Percentiles rank a stretch among this genome's conserved stretches.
These are phyloP conservation scores for Pseudoneurospora amorphoporcata DNA, from an alignment of 495 filamentous ascomycete genomes.

Conservation along the genomic window DNA sequence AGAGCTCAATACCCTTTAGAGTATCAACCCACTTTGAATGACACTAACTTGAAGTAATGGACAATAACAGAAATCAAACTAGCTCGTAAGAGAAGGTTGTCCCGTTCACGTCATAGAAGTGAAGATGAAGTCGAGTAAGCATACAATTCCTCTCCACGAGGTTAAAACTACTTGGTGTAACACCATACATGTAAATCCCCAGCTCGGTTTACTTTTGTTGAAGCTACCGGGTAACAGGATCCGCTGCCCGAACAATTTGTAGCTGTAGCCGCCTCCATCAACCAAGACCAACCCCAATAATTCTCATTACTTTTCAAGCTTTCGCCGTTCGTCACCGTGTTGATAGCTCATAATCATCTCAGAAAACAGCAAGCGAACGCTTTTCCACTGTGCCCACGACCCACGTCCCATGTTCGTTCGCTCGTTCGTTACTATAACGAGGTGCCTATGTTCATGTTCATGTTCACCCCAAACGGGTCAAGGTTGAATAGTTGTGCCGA, in stretches of 20 bases:
- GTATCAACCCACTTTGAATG: too few relatives aligned
- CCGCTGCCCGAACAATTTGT: not conserved
- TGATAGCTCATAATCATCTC: not conserved
- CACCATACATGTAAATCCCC: not conserved
- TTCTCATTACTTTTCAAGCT: not conserved
- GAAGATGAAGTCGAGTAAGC: not conserved
- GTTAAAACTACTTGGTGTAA: not conserved
- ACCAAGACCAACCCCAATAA: not conserved
- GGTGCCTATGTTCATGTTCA: not conserved
- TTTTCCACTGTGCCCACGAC: not conserved
- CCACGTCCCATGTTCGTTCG: not conserved
- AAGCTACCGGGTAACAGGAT: not conserved
- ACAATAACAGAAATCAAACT: not conserved
- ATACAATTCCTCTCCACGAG: not conserved
- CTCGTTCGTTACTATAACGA: not conserved
- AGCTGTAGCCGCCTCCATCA: not conserved
- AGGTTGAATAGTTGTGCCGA: not conserved
- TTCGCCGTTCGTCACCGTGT: not conserved
- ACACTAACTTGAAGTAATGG: too few relatives aligned
- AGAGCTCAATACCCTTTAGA: too few relatives aligned
- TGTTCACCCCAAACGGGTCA: not conserved
- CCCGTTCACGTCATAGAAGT: not conserved
- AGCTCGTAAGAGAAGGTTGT: not conserved
- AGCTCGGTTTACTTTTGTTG: not conserved
- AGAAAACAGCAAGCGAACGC: not conserved